Conservation (phyloP, 805 yeast species). For the Cyberlindnera sargentensis region DNA sequence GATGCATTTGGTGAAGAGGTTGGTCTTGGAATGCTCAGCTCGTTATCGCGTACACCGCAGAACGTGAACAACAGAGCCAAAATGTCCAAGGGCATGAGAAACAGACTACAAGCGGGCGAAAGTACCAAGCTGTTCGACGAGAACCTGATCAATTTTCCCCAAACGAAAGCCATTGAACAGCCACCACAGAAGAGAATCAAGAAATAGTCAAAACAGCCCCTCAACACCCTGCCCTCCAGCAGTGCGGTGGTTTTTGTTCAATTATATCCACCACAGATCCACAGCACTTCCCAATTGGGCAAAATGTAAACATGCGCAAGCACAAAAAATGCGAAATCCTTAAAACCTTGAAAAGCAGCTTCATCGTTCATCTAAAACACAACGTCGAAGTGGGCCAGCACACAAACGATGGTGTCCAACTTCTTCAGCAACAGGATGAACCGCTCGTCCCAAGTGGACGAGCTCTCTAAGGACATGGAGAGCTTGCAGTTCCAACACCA, state of each 20-base stretch:
- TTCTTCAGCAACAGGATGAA: conserved; percentile 19
- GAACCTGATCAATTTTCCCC: conserved; percentile 16
- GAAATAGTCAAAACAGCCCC: neutral
- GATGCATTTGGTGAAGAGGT: conserved; percentile 75
- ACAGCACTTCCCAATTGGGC: conserved; percentile 12
- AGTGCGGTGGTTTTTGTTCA: no score
- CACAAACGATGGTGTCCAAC: conserved; percentile 21
- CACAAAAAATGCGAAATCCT: conserved; percentile 3
- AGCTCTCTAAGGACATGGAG: conserved; percentile 22
- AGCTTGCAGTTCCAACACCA: conserved; percentile 18
- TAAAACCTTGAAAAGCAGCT: no score
- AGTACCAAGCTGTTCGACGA: conserved; percentile 15
- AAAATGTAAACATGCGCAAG: conserved; percentile 17
- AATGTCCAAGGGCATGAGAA: conserved; percentile 54
- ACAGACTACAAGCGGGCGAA: conserved; percentile 29
- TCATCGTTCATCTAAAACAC: no score
- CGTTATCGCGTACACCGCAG: conserved; percentile 23
- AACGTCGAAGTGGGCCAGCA: neutral
- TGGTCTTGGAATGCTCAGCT: conserved; percentile 64
- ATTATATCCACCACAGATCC: neutral
- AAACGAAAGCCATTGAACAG: conserved; percentile 1
- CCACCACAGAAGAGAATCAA: conserved; percentile 4
- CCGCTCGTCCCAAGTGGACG: conserved; percentile 18
- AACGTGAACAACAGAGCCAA: conserved; percentile 47
- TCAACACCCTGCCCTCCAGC: no score